Evolutionary conservation across 2,329 filamentous ascomycete genomes (phyloP), one percentile per base, ranked within the genome.

Genomic region (Chaetomiaceae sp.): DNA sequence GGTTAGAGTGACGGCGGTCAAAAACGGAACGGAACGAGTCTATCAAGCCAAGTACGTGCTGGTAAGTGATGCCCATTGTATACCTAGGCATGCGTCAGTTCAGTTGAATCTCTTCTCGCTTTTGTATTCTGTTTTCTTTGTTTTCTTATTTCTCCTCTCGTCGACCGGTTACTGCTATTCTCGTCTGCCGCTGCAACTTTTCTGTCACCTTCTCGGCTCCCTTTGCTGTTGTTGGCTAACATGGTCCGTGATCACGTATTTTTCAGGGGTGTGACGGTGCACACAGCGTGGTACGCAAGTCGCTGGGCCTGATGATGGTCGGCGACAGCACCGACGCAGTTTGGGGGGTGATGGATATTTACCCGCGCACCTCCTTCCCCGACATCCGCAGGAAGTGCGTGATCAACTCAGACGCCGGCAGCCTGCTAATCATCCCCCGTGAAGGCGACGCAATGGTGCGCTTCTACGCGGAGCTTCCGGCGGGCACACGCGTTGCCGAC

Each of bases 381-480:
- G 80, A 85, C 52, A 78, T 84, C 42, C 72, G 81, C 38, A 74
- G 75, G 54, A 74, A 78, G 50, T 66, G 64, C 8, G 68, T 75
- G 0, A 69, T 83, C 20, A 74, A 78, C 52, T 78, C 78, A 0
- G 60, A 65, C 0, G 64, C 68, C 1, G 79, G 80, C 1, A 79
- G 70, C 34, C 62, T 83, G 18, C 68, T 84, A 51, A 73, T 83
- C 39, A 81, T 85, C 26, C 81, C 81, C 0, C 69, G 79, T 10
- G 79, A 83, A 57, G 72, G 71, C 1, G 74, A 76, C 45, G 66
- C 66, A 20, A 62, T 84, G 51, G 75, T 75, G 2, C 74, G 81
- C 12, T 78, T 83, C 59, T 84, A 83, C 60, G 79, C 83, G 46
- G 74, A 84, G 58, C 60, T 84, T 2, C 71, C 73, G 0, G 56